A percentile compares a stretch with the other conserved stretches of the same genome.
phyloP scores from a whole-genome alignment of 83 land plant genomes.

The Picea abies region DNA sequence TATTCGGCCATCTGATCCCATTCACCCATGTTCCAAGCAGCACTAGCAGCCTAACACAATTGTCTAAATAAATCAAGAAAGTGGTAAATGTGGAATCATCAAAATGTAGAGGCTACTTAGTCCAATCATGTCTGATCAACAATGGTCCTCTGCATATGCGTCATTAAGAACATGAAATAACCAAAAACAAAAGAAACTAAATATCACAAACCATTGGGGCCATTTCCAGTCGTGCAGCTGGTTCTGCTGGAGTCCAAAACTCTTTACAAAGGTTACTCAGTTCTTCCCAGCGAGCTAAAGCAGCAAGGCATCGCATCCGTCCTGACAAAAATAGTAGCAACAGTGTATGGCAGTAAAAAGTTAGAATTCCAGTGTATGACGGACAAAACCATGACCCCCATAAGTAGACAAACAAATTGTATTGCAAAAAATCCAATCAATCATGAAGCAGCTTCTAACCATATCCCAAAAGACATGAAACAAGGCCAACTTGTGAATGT shows the following conservation, averaged over 20 bases:
- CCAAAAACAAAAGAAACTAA: not conserved
- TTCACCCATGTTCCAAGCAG: slow-evolving; percentile 99
- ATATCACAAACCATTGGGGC: slow-evolving; percentile 86
- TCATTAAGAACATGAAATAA: not conserved
- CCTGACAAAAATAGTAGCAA: slow-evolving; percentile 42
- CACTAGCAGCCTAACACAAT: slow-evolving; percentile 89
- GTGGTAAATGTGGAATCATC: not conserved
- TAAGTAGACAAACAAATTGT: not conserved
- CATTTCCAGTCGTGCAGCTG: slow-evolving; percentile 93
- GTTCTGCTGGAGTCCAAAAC: slow-evolving; percentile 93
- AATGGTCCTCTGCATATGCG: not conserved
- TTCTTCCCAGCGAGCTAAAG: slow-evolving; percentile 99
- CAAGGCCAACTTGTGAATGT: no score
- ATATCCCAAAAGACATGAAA: no score
- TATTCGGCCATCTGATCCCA: slow-evolving; percentile 99
- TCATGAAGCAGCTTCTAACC: not conserved
- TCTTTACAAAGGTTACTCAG: slow-evolving; percentile 90
- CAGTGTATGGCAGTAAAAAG: no score
- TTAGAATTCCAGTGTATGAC: not conserved
- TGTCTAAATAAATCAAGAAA: slow-evolving; percentile 10
- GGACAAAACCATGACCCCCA: not conserved
- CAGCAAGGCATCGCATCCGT: slow-evolving; percentile 97
- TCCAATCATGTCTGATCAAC: not conserved
- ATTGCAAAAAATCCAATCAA: not conserved
- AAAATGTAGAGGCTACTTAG: not conserved